These are phyloP conservation scores for Lactarius akahatsu DNA, from an alignment of 768 basidiomycete genomes.

Conservation along the genomic window DNA sequence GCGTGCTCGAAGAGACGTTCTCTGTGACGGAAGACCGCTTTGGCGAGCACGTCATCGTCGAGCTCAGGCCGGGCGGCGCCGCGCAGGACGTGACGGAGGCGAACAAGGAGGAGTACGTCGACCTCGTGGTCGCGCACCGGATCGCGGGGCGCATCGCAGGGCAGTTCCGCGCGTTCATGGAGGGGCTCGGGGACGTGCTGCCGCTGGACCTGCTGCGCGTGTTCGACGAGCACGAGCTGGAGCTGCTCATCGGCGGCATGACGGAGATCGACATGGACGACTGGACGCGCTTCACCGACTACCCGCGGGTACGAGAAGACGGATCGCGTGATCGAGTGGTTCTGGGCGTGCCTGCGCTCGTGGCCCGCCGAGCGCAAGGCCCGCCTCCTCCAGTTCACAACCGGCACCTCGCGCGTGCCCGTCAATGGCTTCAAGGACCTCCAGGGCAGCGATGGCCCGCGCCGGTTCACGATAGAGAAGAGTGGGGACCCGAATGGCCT, in stretches of 20 bases:
- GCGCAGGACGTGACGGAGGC: conserved; percentile 64
- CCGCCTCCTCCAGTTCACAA: conserved; percentile 84
- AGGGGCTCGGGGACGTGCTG: conserved; percentile 80
- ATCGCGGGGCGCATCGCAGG: conserved; percentile 78
- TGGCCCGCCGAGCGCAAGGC: conserved; percentile 92
- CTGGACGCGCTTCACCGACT: conserved; percentile 94
- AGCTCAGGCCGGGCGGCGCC: conserved; percentile 62
- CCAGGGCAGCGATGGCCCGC: conserved; percentile 89
- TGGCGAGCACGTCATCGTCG: conserved; percentile 66
- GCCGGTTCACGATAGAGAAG: conserved; percentile 94
- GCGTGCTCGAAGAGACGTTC: conserved; percentile 72
- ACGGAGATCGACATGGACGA: conserved; percentile 61
- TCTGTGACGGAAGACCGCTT: conserved; percentile 71
- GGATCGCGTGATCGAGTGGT: conserved; percentile 91
- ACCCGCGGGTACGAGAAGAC: conserved; percentile 84
- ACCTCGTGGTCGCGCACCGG: conserved; percentile 77
- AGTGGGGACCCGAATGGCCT: conserved; percentile 85
- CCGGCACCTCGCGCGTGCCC: conserved; percentile 79
- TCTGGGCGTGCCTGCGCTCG: conserved; percentile 88
- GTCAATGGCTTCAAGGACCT: conserved; percentile 95
- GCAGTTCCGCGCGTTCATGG: conserved; percentile 84
- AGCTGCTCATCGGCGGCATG: conserved; percentile 88
- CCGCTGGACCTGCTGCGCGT: conserved; percentile 82
- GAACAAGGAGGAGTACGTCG: conserved; percentile 78
- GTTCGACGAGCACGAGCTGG: conserved; percentile 88